A percentile compares a stretch with the other conserved stretches of the same genome.
Evolutionary conservation across 768 basidiomycete genomes (phyloP).

Genomic region (Trichaptum fuscoviolaceum): DNA sequence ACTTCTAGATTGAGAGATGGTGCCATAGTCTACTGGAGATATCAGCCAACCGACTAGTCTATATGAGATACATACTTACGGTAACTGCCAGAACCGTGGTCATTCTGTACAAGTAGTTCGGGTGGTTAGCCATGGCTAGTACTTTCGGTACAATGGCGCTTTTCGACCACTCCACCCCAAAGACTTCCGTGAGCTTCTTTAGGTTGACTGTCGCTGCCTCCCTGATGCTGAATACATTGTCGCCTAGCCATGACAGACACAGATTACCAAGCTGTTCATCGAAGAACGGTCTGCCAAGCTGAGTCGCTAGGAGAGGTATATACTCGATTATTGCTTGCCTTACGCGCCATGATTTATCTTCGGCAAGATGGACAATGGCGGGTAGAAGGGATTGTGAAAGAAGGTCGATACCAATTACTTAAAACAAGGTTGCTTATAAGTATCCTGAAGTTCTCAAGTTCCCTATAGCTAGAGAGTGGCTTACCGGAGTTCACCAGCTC

Average conservation of each 20-base stretch:
- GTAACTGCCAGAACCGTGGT: constrained; percentile 98
- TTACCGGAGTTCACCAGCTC: constrained; percentile 90
- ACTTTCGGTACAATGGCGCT: constrained; percentile 94
- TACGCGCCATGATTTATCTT: constrained; percentile 99
- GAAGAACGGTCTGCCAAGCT: constrained; percentile 94
- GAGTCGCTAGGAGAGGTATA: constrained; percentile 97
- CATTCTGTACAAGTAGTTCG: constrained; percentile 97
- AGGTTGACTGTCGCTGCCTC: constrained; percentile 98
- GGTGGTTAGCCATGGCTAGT: constrained; percentile 93
- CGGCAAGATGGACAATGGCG: constrained; percentile 95
- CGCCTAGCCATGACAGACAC: constrained; percentile 99
- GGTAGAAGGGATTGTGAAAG: constrained; percentile 93
- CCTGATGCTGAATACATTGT: constrained; percentile 96
- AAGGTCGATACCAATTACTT: constrained; percentile 97
- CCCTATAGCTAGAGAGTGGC: constrained; percentile 19
- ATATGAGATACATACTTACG: constrained; percentile 40
- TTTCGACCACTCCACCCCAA: constrained; percentile 97
- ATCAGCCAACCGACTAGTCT: constrained; percentile 7
- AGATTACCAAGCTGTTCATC: constrained; percentile 95
- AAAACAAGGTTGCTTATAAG: constrained; percentile 14
- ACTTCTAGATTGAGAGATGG: constrained; percentile 84
- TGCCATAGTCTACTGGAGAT: constrained; percentile 72
- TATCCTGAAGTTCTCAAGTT: not conserved
- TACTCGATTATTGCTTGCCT: constrained; percentile 99
- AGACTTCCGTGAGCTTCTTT: constrained; percentile 95